Base-by-base conservation (phyloP, 176 grass and related monocot genomes). In the Oryza meyeriana region DNA sequence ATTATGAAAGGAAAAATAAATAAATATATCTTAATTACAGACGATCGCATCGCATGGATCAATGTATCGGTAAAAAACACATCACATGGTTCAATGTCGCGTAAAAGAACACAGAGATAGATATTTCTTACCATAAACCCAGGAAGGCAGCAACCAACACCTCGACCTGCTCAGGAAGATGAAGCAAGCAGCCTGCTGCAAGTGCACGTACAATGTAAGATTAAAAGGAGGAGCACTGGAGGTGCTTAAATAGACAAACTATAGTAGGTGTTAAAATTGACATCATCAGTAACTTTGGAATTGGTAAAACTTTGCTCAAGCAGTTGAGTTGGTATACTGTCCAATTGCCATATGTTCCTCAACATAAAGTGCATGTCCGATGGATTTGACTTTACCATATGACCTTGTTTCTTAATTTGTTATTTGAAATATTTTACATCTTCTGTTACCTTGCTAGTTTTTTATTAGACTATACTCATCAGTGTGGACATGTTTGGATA, bases 71-170 rank as follows among this genome's bases (percentile, higher is more conserved):
- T 57, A 29, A 20, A 20, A 25, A 39, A 9, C 11, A 33, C 14
- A 16, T 18, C 12, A 44, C 11, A 72, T 6, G 8, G 41, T 27
- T 7, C 16, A 31, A 41, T 11, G 3, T 47, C 44, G 4, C 10
- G 44, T 16, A 47, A 47, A 47, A 47, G 14, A 17, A 17, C 44
- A 17, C 4, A 50, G 47, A 3, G 36, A 4, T 2, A 33, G 4
- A 4, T 33, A 33, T 14, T 27, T 0, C 82, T 89, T 82, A 85
- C 87, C 87, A 80, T 79, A 61, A 66, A 75, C 18, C 28, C 27
- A 29, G 29, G 61, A 33, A 24, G 20, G 22, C 52, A 58, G 52
- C 18, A 58, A 58, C 22, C 8, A 58, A 58, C 52, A n/a, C 52
- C 52, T 58, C 22, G 22, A 24, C 52, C 52, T n/a, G 6, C 52